A percentile compares a stretch with the other conserved stretches of the same genome.
Conservation (phyloP, 805 yeast genomes). For the Isabelozyma pseudorhagii region DNA sequence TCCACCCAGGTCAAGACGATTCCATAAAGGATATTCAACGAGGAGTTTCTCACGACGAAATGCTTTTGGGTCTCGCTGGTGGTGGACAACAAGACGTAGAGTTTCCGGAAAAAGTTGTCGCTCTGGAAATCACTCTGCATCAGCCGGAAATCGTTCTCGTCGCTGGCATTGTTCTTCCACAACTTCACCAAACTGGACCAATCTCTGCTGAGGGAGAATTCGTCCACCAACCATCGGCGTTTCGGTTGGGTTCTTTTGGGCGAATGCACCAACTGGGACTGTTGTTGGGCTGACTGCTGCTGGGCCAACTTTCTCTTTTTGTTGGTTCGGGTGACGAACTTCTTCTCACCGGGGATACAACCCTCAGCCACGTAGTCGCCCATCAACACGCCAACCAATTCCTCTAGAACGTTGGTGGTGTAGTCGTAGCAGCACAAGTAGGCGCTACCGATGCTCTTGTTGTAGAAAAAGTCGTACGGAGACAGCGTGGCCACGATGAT, state of each 20-base stretch:
- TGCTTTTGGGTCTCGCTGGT: constrained; percentile 36
- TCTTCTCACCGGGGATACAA: constrained; percentile 53
- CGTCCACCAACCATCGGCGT: constrained; percentile 57
- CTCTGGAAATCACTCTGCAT: constrained; percentile 12
- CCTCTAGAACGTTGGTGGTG: constrained; percentile 48
- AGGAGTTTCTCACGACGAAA: constrained; percentile 56
- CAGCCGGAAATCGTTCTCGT: constrained; percentile 6
- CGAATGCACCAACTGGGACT: background rate
- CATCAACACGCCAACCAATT: constrained; percentile 50
- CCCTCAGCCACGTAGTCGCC: constrained; percentile 54
- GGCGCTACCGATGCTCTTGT: constrained; percentile 51
- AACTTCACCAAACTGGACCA: constrained; percentile 45
- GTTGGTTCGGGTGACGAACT: constrained; percentile 19
- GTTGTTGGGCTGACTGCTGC: constrained; percentile 1
- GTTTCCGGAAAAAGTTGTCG: constrained; percentile 24
- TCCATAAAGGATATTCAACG: constrained; percentile 53
- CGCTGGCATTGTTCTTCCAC: constrained; percentile 37
- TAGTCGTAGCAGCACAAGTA: constrained; percentile 62
- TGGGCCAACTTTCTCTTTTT: constrained; percentile 21
- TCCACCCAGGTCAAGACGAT: constrained; percentile 53
- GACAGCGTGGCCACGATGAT: constrained; percentile 59
- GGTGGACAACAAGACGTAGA: constrained; percentile 27
- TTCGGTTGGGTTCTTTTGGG: constrained; percentile 21
- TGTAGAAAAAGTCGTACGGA: constrained; percentile 60
- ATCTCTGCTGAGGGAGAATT: constrained; percentile 48